Base-by-base conservation (phyloP, 768 basidiomycete genomes). In the Amylocystis lapponica region DNA sequence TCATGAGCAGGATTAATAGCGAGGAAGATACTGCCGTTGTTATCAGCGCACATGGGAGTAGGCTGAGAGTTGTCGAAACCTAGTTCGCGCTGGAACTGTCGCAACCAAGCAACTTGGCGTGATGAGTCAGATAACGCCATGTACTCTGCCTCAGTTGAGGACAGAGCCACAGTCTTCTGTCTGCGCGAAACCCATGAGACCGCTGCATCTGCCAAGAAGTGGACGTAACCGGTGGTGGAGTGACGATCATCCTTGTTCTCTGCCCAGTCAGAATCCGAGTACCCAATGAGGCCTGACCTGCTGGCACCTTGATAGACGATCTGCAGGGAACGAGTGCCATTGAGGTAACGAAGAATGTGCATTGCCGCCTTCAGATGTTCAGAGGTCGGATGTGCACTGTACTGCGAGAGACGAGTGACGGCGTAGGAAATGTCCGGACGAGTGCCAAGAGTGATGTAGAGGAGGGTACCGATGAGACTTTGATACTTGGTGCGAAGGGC, bases 71-170 rank as follows among this genome's bases (percentile, higher is more conserved):
- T 36, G 1, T 34, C 26, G 26, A 37, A 30, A 17, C 43, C 41
- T 8, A 55, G 30, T 32, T 55, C 51, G 1, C 5, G n/a, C 10
- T 38, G 31, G 19, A 54, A 40, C n/a, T 31, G 22, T 12, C 43
- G 26, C 3, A 63, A 17, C 59, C 55, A 62, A 3, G 51, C 25
- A 0, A 47, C 45, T 17, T 62, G 56, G 25, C 47, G 46, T 3
- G 59, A 45, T 6, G 64, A 56, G 34, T 63, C 49, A 4, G 58
- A 48, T 3, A 54, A 36, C 0, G 68, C 59, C 23, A 65, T 60
- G 46, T 71, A 69, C 47, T 72, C 67, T 2, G 65, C 60, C 45
- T 70, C 64, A 0, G 59, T 58, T 0, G 65, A 66, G 3, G 65
- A 69, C 3, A 58, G 50, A 0, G 66, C 57, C 1, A 68, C 58